Conservation (phyloP, 305 asterid genomes). For the Fraxinus albicans region DNA sequence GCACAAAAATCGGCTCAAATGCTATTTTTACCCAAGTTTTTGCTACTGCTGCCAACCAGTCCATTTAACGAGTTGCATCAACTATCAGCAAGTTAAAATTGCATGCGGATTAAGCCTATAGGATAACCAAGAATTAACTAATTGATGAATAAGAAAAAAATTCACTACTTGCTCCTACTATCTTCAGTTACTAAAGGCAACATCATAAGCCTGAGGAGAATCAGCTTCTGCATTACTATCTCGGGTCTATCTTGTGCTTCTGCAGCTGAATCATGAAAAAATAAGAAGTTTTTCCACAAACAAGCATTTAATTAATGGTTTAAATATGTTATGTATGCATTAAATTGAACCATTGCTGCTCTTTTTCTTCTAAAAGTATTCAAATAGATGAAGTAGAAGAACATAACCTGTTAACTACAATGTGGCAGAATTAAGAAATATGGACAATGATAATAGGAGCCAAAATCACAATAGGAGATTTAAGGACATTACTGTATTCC, state of each 20-base stretch:
- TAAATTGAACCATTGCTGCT: background rate
- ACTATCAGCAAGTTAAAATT: background rate
- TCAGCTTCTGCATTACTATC: background rate
- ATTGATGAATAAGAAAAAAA: background rate
- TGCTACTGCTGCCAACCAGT: too few species aligned
- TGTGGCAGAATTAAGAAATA: background rate
- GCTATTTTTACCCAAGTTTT: too few species aligned
- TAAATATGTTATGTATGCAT: too few species aligned
- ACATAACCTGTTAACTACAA: background rate
- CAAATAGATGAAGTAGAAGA: too few species aligned
- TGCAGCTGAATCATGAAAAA: background rate
- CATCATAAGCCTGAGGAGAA: background rate
- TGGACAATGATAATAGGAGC: background rate
- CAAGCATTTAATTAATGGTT: background rate
- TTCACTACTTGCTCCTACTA: background rate
- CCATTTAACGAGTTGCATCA: background rate
- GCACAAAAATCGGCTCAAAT: too few species aligned
- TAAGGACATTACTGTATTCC: too few species aligned
- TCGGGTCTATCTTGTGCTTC: background rate
- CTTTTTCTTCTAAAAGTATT: background rate
- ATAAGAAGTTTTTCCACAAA: background rate
- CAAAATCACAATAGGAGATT: background rate
- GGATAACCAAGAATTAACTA: background rate
- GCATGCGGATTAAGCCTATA: background rate
- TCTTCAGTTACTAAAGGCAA: background rate